phyloP scores from a whole-genome alignment of 768 basidiomycete species.

The Phanerochaete sordida region DNA sequence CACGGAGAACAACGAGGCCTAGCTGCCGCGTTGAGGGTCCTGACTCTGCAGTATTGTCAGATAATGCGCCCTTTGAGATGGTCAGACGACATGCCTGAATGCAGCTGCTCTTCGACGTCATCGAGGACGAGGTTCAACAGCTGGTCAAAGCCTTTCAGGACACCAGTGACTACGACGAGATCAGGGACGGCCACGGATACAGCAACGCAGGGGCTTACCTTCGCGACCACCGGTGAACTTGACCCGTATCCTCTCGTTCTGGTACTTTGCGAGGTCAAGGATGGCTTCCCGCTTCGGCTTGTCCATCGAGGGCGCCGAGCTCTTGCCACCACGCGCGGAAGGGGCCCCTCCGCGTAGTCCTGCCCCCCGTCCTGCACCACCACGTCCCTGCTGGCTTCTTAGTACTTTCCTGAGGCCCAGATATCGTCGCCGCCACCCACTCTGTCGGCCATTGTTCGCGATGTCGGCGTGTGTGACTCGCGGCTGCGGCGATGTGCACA shows the following conservation, averaged over 20 bases:
- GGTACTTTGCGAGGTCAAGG: constrained; percentile 92
- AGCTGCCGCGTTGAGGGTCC: constrained; percentile 62
- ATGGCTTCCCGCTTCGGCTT: constrained; percentile 93
- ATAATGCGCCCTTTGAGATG: neutral
- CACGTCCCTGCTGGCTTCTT: constrained; percentile 55
- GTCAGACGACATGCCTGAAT: constrained; percentile 29
- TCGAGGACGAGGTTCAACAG: constrained; percentile 96
- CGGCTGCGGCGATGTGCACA: neutral
- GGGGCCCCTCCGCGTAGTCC: constrained; percentile 27
- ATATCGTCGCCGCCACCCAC: constrained; percentile 37
- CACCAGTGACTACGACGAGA: constrained; percentile 67
- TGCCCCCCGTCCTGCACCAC: constrained; percentile 44
- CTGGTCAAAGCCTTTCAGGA: constrained; percentile 95
- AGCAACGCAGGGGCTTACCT: constrained; percentile 60
- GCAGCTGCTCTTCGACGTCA: constrained; percentile 83
- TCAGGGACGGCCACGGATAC: constrained; percentile 1
- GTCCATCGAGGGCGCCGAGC: constrained; percentile 50
- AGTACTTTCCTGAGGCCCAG: constrained; percentile 21
- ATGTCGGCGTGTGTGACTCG: neutral
- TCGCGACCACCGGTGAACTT: constrained; percentile 98
- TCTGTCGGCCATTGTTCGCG: constrained; percentile 51
- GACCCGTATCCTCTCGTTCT: constrained; percentile 87
- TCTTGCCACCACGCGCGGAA: constrained; percentile 34
- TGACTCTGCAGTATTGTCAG: constrained; percentile 43
- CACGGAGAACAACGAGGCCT: constrained; percentile 87